phyloP scores from a whole-genome alignment of 176 grass and related monocot species.

The Cenchrus americanus region DNA sequence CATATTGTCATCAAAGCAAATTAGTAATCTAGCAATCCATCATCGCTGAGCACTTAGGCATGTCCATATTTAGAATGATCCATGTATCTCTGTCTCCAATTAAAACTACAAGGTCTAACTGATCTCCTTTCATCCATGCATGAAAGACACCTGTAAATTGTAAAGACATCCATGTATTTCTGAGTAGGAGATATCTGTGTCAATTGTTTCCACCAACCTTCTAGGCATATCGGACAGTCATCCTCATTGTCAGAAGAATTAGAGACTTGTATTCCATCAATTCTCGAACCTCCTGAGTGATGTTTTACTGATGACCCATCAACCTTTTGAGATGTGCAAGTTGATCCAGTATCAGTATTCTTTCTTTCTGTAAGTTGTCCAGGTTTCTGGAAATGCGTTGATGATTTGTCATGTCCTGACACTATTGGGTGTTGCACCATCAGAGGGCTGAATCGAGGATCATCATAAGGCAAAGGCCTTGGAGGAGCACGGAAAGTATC shows the following conservation, averaged over 20 bases:
- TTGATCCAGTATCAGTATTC: slow-evolving; percentile 36
- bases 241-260: slow-evolving; percentile 54
- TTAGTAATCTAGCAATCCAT: slow-evolving; percentile 1
- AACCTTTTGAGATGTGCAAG: slow-evolving; percentile 27
- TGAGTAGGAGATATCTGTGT: neutral
- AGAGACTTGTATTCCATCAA: slow-evolving; percentile 13
- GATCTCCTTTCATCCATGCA: neutral
- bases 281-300: slow-evolving; percentile 20
- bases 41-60: slow-evolving; percentile 13
- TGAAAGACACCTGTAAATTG: slow-evolving; percentile 12
- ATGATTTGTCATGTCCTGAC: slow-evolving; percentile 43
- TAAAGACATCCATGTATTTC: slow-evolving; percentile 1
- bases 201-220: slow-evolving; percentile 56
- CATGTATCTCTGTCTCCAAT: neutral
- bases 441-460: slow-evolving; percentile 57
- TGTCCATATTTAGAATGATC: slow-evolving; percentile 12
- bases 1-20: slow-evolving; percentile 19
- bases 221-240: slow-evolving; percentile 82
- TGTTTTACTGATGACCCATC: slow-evolving; percentile 42
- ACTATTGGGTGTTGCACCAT: slow-evolving; percentile 15
- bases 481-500: slow-evolving; percentile 63
- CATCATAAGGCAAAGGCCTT: slow-evolving; percentile 74
- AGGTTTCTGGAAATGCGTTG: slow-evolving; percentile 42
- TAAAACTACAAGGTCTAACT: slow-evolving; percentile 12
- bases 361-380: slow-evolving; percentile 36